Conservation (phyloP, 2,329 filamentous ascomycete genomes). For the Colletotrichum australisinense region DNA sequence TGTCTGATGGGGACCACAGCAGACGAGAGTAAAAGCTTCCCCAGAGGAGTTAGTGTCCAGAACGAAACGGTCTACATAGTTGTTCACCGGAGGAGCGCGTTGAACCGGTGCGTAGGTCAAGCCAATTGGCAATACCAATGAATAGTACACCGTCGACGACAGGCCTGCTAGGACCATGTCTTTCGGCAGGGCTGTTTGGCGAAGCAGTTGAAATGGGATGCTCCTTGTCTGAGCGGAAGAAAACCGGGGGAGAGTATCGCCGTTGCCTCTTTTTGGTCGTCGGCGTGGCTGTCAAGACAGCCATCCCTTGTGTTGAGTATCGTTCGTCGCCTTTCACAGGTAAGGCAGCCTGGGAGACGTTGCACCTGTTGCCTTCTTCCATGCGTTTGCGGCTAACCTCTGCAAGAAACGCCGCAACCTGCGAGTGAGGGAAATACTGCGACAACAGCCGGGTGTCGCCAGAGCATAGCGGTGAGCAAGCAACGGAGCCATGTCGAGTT, state of each 20-base stretch:
- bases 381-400: neutral
- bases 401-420: neutral
- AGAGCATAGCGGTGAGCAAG: slow-evolving; percentile 16
- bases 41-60: neutral
- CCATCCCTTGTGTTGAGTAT: slow-evolving; percentile 15
- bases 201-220: slow-evolving; percentile 16
- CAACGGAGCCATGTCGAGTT: slow-evolving; percentile 9
- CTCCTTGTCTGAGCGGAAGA: slow-evolving; percentile 11
- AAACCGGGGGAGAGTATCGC: neutral
- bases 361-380: slow-evolving; percentile 14
- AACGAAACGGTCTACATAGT: neutral
- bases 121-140: neutral
- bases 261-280: neutral
- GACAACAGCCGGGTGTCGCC: neutral
- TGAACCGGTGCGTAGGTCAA: neutral
- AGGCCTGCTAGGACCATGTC: neutral
- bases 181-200: slow-evolving; percentile 31
- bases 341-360: slow-evolving; percentile 13
- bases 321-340: slow-evolving; percentile 19
- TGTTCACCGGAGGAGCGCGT: neutral
- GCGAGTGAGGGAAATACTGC: slow-evolving; percentile 13
- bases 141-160: neutral
- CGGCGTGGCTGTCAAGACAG: neutral
- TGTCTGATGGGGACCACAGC: slow-evolving; percentile 1
- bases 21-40: neutral